These are phyloP conservation scores for Diaporthe capsici DNA, from an alignment of 2,329 filamentous ascomycete genomes.

Conservation along the genomic window DNA sequence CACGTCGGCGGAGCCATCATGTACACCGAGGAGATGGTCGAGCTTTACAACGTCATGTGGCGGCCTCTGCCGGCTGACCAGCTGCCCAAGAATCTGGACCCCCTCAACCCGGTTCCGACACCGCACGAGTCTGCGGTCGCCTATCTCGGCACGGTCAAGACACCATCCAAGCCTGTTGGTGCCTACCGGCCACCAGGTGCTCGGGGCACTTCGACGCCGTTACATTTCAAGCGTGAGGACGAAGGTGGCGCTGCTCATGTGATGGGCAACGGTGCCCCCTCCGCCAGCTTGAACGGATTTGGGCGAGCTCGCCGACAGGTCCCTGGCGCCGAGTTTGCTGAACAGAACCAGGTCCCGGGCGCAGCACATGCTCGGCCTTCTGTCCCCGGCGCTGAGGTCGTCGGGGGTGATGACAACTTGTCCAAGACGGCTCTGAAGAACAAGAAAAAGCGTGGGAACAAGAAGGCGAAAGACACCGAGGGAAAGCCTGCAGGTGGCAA, in stretches of 20 bases:
- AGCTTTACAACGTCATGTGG: conserved; percentile 93
- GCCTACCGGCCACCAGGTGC: conserved; percentile 96
- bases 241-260: conserved; percentile 91
- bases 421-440: conserved; percentile 93
- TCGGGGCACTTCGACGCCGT: conserved; percentile 86
- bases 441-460: conserved; percentile 96
- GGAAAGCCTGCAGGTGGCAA: conserved; percentile 63
- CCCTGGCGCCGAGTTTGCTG: conserved; percentile 85
- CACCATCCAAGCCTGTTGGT: conserved; percentile 95
- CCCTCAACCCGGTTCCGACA: conserved; percentile 79
- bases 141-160: conserved; percentile 90
- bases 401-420: conserved; percentile 78
- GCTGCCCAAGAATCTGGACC: conserved; percentile 73
- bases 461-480: conserved; percentile 88
- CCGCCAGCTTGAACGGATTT: conserved; percentile 80
- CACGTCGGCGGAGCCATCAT: conserved; percentile 89
- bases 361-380: conserved; percentile 67
- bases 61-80: conserved; percentile 78
- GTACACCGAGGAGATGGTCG: conserved; percentile 95
- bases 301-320: conserved; percentile 81
- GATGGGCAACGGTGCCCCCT: conserved; percentile 81
- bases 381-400: conserved; percentile 63
- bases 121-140: conserved; percentile 87
- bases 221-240: conserved; percentile 98
- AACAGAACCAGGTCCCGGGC: conserved; percentile 54